Evolutionary conservation across 2,329 filamentous ascomycete genomes (phyloP).

Genomic region (Leptoxyphium fumago): DNA sequence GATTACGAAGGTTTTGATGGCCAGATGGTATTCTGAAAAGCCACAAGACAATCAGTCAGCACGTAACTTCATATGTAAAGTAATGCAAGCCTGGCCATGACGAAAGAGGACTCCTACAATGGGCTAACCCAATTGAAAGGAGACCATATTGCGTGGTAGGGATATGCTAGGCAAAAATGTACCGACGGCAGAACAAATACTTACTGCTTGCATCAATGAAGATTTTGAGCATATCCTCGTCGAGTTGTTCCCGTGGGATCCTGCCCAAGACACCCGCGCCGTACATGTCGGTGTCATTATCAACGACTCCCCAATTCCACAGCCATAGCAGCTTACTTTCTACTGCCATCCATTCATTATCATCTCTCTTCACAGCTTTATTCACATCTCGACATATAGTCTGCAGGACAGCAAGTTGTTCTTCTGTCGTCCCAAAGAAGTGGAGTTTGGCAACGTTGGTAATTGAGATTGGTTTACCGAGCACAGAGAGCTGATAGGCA

Average conservation of each 20-base stretch:
- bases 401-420: conserved; percentile 46
- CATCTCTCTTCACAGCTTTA: conserved; percentile 40
- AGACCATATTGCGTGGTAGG: background rate
- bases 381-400: conserved; percentile 43
- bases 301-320: conserved; percentile 49
- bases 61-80: too few relatives aligned
- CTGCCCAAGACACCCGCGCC: conserved; percentile 41
- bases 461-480: conserved; percentile 28
- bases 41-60: too few relatives aligned
- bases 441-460: conserved; percentile 41
- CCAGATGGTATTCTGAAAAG: conserved; percentile 44
- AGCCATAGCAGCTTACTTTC: conserved; percentile 59
- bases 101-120: too few relatives aligned
- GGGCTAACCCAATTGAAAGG: background rate
- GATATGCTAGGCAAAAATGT: background rate
- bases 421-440: conserved; percentile 46
- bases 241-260: conserved; percentile 46
- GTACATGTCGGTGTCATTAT: conserved; percentile 20
- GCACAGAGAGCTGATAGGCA: conserved; percentile 27
- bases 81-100: too few relatives aligned
- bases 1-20: conserved; percentile 41
- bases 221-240: conserved; percentile 55
- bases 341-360: conserved; percentile 47
- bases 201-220: conserved; percentile 35
- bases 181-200: conserved; percentile 5